Evolutionary conservation across 257 asterid species (phyloP), one percentile per base, ranked within the genome.

Genomic region (Phtheirospermum japonicum): DNA sequence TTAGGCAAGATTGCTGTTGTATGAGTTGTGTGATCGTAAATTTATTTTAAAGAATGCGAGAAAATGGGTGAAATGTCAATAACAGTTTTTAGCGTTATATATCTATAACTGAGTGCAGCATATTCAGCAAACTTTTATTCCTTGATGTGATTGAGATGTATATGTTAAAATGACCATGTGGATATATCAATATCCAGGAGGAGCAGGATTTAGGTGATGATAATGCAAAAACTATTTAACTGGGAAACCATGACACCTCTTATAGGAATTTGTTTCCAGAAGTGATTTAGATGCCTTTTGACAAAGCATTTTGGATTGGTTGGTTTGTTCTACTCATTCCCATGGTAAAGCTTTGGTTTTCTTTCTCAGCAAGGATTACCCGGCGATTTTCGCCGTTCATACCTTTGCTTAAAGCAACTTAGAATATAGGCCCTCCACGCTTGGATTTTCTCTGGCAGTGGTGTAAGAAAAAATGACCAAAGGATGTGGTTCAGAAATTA

Each of bases 151-250:
- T 36, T 36, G 10, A 16, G 63, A 23, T 23, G 53, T 7, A 16
- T 46, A 14, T 18, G 4, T n/a, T 46, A 46, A 42, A 46, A 46
- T 46, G 53, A 16, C 20, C 9, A 33, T 46, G 20, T 45, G 20
- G 53, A 46, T 16, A 46, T 14, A 3, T 46, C 53, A 16, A 16
- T 12, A 43, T n/a, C 18, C 18, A 4, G 45, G 45, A 13, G 1
- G 52, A 46, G 23, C 52, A n/a, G 52, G 52, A 46, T 16, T 46
- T 46, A 46, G 53, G 26, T 46, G 1, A 46, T 46, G 53, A 46
- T 46, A 46, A 7, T 16, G 9, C 53, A 46, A 46, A 16, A n/a
- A 46, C 6, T 1, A 7, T 46, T 16, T 14, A 23, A 23, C 8
- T 16, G 17, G 53, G 53, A 1, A 19, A 46, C 53, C 53, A 46